A percentile compares a stretch with the other conserved stretches of the same genome.
These are phyloP conservation scores for Saccharomycopsis javanensis DNA, from an alignment of 805 yeast species.

Conservation along the genomic window DNA sequence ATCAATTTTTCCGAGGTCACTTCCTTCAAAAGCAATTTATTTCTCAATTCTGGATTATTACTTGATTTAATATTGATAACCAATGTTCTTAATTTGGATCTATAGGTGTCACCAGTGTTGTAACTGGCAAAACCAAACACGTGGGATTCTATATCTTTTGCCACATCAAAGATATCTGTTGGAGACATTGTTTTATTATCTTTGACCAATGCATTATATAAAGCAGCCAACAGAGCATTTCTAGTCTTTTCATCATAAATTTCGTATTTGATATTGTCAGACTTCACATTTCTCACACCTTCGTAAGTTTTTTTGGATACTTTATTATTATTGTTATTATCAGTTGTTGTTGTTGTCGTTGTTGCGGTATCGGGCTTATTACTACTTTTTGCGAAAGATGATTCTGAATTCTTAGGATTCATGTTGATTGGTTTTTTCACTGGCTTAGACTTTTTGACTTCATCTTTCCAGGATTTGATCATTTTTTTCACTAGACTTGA, in stretches of 20 bases:
- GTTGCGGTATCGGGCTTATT: conserved; percentile 9
- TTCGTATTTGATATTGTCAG: conserved; percentile 67
- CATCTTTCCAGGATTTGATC: conserved; percentile 85
- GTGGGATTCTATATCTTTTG: conserved; percentile 64
- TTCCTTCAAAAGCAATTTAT: conserved; percentile 55
- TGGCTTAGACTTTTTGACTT: conserved; percentile 50
- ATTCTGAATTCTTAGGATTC: conserved; percentile 26
- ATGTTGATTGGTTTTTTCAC: conserved; percentile 8
- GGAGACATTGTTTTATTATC: conserved; percentile 50
- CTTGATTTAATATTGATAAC: conserved; percentile 83
- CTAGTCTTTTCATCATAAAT: conserved; percentile 71
- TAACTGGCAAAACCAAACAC: conserved; percentile 54
- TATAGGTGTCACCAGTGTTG: conserved; percentile 49
- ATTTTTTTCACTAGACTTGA: conserved; percentile 66
- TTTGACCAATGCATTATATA: conserved; percentile 82
- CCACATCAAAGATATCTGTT: conserved; percentile 47
- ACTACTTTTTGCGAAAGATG: background rate
- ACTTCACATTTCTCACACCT: conserved; percentile 66
- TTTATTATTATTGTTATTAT: background rate
- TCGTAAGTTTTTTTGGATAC: conserved; percentile 4
- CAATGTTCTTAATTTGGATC: conserved; percentile 76
- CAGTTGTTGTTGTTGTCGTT: background rate
- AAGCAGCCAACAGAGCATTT: conserved; percentile 72
- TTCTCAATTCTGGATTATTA: conserved; percentile 78
- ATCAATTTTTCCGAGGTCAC: conserved; percentile 58